A percentile compares a stretch with the other conserved stretches of the same genome.
These are phyloP conservation scores for Podaxis sp. DNA, from an alignment of 768 basidiomycete genomes.

Conservation along the genomic window DNA sequence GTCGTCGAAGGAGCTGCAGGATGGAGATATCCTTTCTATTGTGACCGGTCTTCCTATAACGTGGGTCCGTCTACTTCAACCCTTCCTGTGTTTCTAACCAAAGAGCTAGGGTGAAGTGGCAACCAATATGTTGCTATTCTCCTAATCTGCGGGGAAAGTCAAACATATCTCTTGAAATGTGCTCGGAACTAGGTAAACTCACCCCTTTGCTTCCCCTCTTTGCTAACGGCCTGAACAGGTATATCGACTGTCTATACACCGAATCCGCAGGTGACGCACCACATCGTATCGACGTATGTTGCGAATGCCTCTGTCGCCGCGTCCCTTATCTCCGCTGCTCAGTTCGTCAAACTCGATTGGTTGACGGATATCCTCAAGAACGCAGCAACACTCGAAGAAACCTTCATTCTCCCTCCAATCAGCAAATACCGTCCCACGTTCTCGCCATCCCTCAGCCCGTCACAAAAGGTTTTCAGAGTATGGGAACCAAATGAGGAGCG, in stretches of 20 bases:
- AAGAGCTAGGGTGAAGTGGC: slow-evolving; percentile 47
- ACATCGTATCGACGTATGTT: slow-evolving; percentile 51
- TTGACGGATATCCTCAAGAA: slow-evolving; percentile 53
- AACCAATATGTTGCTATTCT: slow-evolving; percentile 46
- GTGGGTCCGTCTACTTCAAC: slow-evolving; percentile 36
- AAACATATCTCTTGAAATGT: slow-evolving; percentile 37
- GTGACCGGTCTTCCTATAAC: slow-evolving; percentile 38
- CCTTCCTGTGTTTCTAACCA: not conserved
- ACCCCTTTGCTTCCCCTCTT: not conserved
- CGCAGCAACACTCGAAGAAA: slow-evolving; percentile 45
- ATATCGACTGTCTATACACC: slow-evolving; percentile 51
- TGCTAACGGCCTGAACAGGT: slow-evolving; percentile 34
- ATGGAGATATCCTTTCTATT: slow-evolving; percentile 53
- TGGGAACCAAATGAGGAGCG: slow-evolving; percentile 74
- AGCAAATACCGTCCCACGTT: slow-evolving; percentile 61
- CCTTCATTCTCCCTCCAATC: slow-evolving; percentile 47
- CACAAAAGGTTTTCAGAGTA: slow-evolving; percentile 48
- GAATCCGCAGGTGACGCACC: slow-evolving; percentile 55
- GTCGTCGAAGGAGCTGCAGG: slow-evolving; percentile 41
- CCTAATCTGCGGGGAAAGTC: slow-evolving; percentile 34
- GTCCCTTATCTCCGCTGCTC: slow-evolving; percentile 56
- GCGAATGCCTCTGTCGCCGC: slow-evolving; percentile 49
- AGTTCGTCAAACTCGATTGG: slow-evolving; percentile 70
- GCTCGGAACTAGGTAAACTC: slow-evolving; percentile 49
- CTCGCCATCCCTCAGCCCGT: slow-evolving; percentile 43